A percentile compares a stretch with the other conserved stretches of the same genome.
Evolutionary conservation across 352 stramenopile genomes (phyloP).

Genomic region (Globisporangium carolinianum): DNA sequence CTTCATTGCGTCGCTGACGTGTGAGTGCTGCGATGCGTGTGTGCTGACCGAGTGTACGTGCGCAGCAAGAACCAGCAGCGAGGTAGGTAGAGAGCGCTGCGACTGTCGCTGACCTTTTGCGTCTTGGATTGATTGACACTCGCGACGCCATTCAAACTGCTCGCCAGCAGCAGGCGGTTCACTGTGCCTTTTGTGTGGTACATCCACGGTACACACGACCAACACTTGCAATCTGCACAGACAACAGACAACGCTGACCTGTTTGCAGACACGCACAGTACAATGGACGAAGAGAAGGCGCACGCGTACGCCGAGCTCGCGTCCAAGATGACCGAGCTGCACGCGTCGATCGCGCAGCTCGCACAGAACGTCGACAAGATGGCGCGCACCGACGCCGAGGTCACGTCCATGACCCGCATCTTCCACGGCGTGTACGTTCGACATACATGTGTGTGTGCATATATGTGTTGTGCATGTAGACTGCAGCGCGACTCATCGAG

Average conservation of each 20-base stretch:
- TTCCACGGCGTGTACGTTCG: constrained; percentile 65
- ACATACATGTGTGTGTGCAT: no score
- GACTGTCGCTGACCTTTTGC: no score
- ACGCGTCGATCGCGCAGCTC: constrained; percentile 62
- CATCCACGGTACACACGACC: background rate
- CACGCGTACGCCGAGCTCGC: constrained; percentile 59
- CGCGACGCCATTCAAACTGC: background rate
- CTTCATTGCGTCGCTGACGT: constrained; percentile 22
- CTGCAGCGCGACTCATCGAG: no score
- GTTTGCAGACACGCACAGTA: background rate
- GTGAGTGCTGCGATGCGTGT: background rate
- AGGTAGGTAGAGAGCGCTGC: background rate
- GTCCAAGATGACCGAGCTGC: constrained; percentile 68
- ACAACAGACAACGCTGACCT: background rate
- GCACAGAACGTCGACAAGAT: constrained; percentile 73
- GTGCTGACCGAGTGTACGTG: background rate
- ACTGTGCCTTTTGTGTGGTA: background rate
- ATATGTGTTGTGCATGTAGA: no score
- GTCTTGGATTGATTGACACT: background rate
- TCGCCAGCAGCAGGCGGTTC: background rate
- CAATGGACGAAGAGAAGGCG: constrained; percentile 70
- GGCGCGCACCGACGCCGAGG: constrained; percentile 55
- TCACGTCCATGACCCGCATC: constrained; percentile 63
- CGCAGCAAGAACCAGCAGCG: background rate
- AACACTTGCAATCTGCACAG: background rate